A percentile compares a stretch with the other conserved stretches of the same genome.
These are phyloP conservation scores for Rhizopus microsporus DNA, from an alignment of 371 early-diverging fungal species.

Conservation along the genomic window DNA sequence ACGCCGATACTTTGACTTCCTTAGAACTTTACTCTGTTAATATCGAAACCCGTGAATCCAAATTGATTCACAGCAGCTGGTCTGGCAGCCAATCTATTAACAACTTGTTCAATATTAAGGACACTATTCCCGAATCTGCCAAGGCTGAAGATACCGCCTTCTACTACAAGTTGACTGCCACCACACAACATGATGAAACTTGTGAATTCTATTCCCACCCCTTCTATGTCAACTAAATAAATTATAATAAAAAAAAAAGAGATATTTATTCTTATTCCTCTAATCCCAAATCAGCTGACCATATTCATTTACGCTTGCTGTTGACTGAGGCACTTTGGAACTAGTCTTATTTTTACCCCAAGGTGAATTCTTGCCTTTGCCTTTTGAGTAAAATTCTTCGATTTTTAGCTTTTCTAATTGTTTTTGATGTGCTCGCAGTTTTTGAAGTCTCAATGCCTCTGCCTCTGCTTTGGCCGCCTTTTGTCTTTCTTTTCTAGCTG, in stretches of 20 bases:
- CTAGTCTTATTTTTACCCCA: conserved; percentile 31
- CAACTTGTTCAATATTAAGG: conserved; percentile 45
- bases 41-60: conserved; percentile 34
- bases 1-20: conserved; percentile 26
- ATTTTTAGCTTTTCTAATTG: conserved; percentile 40
- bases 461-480: conserved; percentile 45
- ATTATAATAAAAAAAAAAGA: conserved; percentile 3
- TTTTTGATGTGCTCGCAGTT: conserved; percentile 52
- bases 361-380: conserved; percentile 43
- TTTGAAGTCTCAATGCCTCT: conserved; percentile 47
- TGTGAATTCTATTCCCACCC: conserved; percentile 52
- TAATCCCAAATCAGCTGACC: conserved; percentile 52
- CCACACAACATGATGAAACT: conserved; percentile 43
- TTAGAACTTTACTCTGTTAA: conserved; percentile 44
- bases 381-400: conserved; percentile 43
- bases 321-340: conserved; percentile 29
- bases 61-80: conserved; percentile 40
- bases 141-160: conserved; percentile 38
- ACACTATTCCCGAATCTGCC: conserved; percentile 27
- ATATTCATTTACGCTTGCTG: conserved; percentile 37
- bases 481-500: conserved; percentile 37
- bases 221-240: conserved; percentile 38
- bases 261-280: conserved; percentile 2
- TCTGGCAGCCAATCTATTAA: conserved; percentile 25
- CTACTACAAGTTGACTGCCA: conserved; percentile 44